Evolutionary conservation across 768 basidiomycete genomes (phyloP).

Genomic region (Boletellus emodensis): DNA sequence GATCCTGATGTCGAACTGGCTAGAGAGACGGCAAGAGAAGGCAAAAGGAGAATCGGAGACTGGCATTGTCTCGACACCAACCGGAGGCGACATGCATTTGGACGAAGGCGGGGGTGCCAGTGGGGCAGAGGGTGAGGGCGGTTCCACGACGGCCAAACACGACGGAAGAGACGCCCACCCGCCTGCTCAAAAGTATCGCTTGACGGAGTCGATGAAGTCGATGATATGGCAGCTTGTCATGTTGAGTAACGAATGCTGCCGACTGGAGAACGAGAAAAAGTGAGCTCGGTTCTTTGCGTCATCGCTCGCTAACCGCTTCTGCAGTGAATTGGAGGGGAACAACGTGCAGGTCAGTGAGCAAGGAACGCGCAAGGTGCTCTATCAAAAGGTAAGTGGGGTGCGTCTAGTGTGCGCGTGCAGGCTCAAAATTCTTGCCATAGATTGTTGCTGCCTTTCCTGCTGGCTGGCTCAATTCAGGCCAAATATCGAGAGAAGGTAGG

Average conservation of each 20-base stretch:
- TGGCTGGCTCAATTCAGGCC: slow-evolving; percentile 83
- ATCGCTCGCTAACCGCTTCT: slow-evolving; percentile 13
- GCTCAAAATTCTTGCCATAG: slow-evolving; percentile 27
- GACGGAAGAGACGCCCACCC: slow-evolving; percentile 47
- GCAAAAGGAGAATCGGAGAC: slow-evolving; percentile 33
- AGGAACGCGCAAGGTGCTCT: slow-evolving; percentile 71
- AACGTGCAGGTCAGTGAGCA: slow-evolving; percentile 77
- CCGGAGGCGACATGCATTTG: slow-evolving; percentile 16
- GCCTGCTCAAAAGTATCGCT: slow-evolving; percentile 70
- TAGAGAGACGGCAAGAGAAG: slow-evolving; percentile 60
- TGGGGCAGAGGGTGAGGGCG: slow-evolving; percentile 25
- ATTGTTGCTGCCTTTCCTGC: slow-evolving; percentile 79
- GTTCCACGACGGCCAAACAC: slow-evolving; percentile 18
- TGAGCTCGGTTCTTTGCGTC: slow-evolving; percentile 19
- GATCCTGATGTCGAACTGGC: not conserved
- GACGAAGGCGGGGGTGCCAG: slow-evolving; percentile 34
- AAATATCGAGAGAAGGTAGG: slow-evolving; percentile 83
- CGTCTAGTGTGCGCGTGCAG: not conserved
- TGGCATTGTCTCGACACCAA: slow-evolving; percentile 31
- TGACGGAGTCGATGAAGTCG: slow-evolving; percentile 78
- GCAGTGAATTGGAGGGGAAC: slow-evolving; percentile 56
- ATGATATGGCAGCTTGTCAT: slow-evolving; percentile 78
- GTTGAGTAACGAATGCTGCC: slow-evolving; percentile 79
- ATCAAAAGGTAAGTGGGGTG: slow-evolving; percentile 57
- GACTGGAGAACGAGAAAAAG: slow-evolving; percentile 65